These are phyloP conservation scores for Asterophora parasitica DNA, from an alignment of 768 basidiomycete genomes.

Conservation along the genomic window DNA sequence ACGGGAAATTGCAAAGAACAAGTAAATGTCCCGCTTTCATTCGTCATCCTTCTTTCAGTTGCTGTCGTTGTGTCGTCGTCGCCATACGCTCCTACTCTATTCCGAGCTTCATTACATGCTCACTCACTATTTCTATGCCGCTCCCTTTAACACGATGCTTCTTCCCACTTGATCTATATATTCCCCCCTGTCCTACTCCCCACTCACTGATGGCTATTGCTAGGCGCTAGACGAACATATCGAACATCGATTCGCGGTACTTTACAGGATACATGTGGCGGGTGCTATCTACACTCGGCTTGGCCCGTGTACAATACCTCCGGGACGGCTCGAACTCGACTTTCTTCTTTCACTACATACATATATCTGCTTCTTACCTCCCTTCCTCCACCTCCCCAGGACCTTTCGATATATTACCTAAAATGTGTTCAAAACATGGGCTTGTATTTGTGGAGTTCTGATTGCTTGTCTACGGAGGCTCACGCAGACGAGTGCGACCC, in stretches of 20 bases:
- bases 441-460: neutral
- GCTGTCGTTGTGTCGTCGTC: neutral
- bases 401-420: neutral
- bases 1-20: constrained; percentile 74
- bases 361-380: no score
- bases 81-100: neutral
- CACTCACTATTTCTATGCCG: neutral
- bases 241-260: constrained; percentile 1
- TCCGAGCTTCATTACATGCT: neutral
- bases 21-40: constrained; percentile 20
- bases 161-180: neutral
- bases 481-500: no score
- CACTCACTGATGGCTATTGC: constrained; percentile 6
- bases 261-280: neutral
- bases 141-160: neutral
- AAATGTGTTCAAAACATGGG: neutral
- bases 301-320: constrained; percentile 5
- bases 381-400: neutral
- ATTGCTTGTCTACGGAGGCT: no score
- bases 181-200: neutral
- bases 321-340: neutral
- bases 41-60: neutral
- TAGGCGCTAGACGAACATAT: constrained; percentile 2
- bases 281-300: neutral
- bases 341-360: neutral